Base-by-base conservation (phyloP, 352 stramenopile species). In the Blastocystis sp. region DNA sequence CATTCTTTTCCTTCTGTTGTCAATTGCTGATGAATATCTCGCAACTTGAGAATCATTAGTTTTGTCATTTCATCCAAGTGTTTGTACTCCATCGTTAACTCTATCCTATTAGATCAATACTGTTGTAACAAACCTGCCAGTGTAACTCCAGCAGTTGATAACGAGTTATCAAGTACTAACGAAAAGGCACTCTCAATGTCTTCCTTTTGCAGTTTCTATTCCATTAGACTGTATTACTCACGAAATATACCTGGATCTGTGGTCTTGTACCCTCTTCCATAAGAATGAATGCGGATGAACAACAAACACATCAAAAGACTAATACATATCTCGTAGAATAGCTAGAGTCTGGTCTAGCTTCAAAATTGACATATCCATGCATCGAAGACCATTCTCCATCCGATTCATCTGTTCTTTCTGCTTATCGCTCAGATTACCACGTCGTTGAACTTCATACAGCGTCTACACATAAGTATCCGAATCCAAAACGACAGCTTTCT, bases 291-390 rank as follows among this genome's bases (percentile, higher is more conserved):
- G 14, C n/a, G n/a, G n/a, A n/a, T n/a, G n/a, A n/a, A n/a, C 16
- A 58, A 58, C 9, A 58, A 78, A 59, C 24, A 56, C 29, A 66
- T 32, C 57, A 66, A 56, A 56, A 14, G 24, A 59, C 66, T 58
- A 78, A 56, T 54, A 78, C 37, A 78, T 78, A 58, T 78, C 66
- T 29, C 66, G 24, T 6, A 78, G 35, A 78, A 78, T 56, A 6
- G 66, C 66, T n/a, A 78, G 39, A 21, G 66, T 78, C n/a, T 78
- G 66, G 66, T 78, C 66, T 49, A 78, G 46, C 27, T 78, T 78
- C 66, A 78, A 19, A 56, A 78, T 78, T 24, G 66, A 78, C 66
- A 78, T 78, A 49, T 78, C 66, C 66, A 78, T 78, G 42, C 66
- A 78, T 39, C 66, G 42, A 21, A 78, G 66, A 29, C 66, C 66